Evolutionary conservation across 2,329 filamentous ascomycete genomes (phyloP).

Genomic region (Cladophialophora bantiana): DNA sequence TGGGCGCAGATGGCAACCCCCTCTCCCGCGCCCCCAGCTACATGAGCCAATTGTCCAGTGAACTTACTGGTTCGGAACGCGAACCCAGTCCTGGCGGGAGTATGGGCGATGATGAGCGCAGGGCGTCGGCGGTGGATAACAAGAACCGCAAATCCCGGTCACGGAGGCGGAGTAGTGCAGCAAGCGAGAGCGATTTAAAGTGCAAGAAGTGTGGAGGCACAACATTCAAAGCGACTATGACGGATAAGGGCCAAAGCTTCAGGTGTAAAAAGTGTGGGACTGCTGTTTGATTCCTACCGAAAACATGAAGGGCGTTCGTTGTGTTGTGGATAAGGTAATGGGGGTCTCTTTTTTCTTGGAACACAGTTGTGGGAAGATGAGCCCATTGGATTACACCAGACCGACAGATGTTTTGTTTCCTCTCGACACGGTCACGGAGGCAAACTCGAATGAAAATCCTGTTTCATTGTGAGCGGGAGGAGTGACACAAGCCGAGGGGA

Average conservation of each 20-base stretch:
- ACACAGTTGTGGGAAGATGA: neutral
- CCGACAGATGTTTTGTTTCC: neutral
- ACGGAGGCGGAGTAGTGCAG: constrained; percentile 25
- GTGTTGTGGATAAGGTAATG: neutral
- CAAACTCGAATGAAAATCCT: too few species aligned
- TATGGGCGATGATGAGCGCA: constrained; percentile 18
- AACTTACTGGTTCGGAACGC: constrained; percentile 34
- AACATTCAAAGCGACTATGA: constrained; percentile 38
- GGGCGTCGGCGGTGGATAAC: neutral
- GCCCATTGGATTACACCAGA: neutral
- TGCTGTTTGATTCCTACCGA: constrained; percentile 18
- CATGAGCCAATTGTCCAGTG: constrained; percentile 38
- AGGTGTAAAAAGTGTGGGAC: constrained; percentile 40
- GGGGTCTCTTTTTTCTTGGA: neutral
- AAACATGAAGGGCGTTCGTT: neutral
- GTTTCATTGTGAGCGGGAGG: neutral
- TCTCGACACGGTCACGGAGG: neutral
- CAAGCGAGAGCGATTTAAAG: constrained; percentile 34
- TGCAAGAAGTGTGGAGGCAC: constrained; percentile 38
- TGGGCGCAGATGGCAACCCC: constrained; percentile 32
- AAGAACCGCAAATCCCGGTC: constrained; percentile 19
- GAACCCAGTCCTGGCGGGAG: constrained; percentile 29
- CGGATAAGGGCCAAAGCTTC: constrained; percentile 31
- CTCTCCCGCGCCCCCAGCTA: constrained; percentile 36
- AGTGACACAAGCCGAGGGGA: neutral